Evolutionary conservation across 441 rosid genomes (phyloP).

Genomic region (Pelargonium myrrhifolium): DNA sequence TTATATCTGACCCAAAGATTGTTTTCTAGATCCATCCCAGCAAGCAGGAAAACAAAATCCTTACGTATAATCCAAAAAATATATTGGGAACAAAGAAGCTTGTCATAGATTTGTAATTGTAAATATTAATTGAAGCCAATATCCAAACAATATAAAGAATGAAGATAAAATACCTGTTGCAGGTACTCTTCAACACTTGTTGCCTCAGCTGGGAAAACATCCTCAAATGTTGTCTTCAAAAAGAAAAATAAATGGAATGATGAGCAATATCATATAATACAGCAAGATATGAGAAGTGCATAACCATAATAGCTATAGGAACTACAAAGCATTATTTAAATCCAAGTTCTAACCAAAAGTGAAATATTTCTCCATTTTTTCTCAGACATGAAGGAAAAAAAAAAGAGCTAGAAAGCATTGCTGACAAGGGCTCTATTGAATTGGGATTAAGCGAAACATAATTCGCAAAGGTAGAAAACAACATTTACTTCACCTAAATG

Average conservation of each 20-base stretch:
- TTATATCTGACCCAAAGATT: background rate
- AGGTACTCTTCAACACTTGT: slow-evolving; percentile 85
- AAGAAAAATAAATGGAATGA: slow-evolving; percentile 13
- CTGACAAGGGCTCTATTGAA: background rate
- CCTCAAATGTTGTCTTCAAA: slow-evolving; percentile 80
- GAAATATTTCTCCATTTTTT: background rate
- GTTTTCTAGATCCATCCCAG: background rate
- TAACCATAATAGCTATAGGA: slow-evolving; percentile 3
- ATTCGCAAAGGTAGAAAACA: background rate
- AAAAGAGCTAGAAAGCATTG: background rate
- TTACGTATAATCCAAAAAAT: background rate
- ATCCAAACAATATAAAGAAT: background rate
- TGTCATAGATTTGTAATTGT: background rate
- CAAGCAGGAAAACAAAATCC: background rate
- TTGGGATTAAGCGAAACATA: slow-evolving; percentile 3
- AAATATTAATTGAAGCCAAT: background rate
- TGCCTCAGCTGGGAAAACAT: slow-evolving; percentile 95
- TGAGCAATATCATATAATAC: slow-evolving; percentile 10
- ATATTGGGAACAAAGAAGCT: background rate
- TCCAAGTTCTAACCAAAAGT: background rate
- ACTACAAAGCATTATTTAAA: background rate
- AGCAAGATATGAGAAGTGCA: slow-evolving; percentile 3
- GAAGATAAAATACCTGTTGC: slow-evolving; percentile 61
- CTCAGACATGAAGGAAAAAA: background rate
- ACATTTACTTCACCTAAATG: background rate